Base-by-base conservation (phyloP, 164 flowering plant species). In the Stephania cephalantha region DNA sequence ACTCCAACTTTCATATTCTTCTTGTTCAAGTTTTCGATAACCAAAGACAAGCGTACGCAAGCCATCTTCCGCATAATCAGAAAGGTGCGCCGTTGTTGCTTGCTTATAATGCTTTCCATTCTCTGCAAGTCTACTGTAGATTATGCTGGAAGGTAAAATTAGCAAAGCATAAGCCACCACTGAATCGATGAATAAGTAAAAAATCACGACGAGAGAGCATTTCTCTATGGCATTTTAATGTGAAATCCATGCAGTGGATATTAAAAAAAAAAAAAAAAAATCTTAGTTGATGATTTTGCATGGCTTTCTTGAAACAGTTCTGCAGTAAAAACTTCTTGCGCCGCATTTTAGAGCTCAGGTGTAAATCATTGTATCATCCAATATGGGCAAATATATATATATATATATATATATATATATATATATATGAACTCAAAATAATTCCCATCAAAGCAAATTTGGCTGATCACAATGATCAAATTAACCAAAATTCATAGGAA, bases 11-110 rank as follows among this genome's bases (percentile, higher is more conserved):
- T 75, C 75, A 68, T 90, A 90, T 71, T 87, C 87, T 1, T 73
- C 72, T 17, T 8, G 48, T 13, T 80, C 85, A 72, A 90, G 71
- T 35, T 44, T 82, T 68, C 82, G 75, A 68, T 88, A 90, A 5
- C 88, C 89, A 71, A 90, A 69, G 61, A 85, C 88, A 61, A 90
- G 74, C 3, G 91, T 90, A 0, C 91, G 79, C 42, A 90, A 78
- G 10, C 93, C 93, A 68, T 75, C 88, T 80, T 90, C 91, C 74
- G 82, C 89, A 81, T 88, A 90, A 15, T 84, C 73, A 2, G 77
- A 65, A 6, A 90, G 80, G 74, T 90, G 91, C 9, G 69, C 30
- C 25, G 61, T 79, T 9, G 93, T 88, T 55, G 79, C 82, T 29
- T 74, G 76, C 61, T 81, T 74, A 53, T 85, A 84, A 50, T 52